Evolutionary conservation across 768 basidiomycete genomes (phyloP), one percentile per base, ranked within the genome.

Genomic region (Trametes gibbosa): DNA sequence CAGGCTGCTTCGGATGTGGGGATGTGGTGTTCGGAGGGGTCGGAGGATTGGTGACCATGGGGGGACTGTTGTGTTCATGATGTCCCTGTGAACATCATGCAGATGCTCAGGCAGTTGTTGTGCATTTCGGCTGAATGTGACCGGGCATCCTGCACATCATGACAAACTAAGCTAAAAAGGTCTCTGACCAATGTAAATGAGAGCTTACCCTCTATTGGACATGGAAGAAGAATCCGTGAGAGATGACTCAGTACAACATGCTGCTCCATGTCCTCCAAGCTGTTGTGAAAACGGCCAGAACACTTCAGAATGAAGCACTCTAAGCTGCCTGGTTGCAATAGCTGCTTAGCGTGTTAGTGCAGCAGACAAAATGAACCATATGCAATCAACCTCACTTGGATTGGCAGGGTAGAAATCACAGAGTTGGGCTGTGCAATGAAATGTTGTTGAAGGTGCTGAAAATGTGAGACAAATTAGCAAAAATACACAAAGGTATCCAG

Each of bases 191-290:
- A 34, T 19, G 24, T 10, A 24, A 45, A 32, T 32, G 29, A 32
- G 8, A 13, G 13, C 3, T 25, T 37, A 66, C 65, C 65, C 55
- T 60, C 17, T 12, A 58, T 25, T 2, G 65, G 65, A 47, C 65
- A 66, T 35, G 59, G 61, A 3, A 66, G 24, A 1, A 53, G 32
- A 0, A 66, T 13, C 39, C 61, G 50, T 1, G 61, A 57, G 53
- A 66, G 32, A 41, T 66, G 65, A 43, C 63, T 63, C 0, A 56
- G 48, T 35, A 55, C 39, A 3, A 66, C 47, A 21, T 66, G 65
- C 19, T 58, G 34, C 19, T 32, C 19, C 17, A 66, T 50, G 7
- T 59, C 63, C 39, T 34, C 17, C 23, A 57, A n/a, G 4, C 40
- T 52, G 23, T 25, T 40, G 48, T 64, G 63, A 17, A 34, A 27